Conservation (phyloP, 1,284 basidiomycete genomes). For the Microbotryomycetes sp. region DNA sequence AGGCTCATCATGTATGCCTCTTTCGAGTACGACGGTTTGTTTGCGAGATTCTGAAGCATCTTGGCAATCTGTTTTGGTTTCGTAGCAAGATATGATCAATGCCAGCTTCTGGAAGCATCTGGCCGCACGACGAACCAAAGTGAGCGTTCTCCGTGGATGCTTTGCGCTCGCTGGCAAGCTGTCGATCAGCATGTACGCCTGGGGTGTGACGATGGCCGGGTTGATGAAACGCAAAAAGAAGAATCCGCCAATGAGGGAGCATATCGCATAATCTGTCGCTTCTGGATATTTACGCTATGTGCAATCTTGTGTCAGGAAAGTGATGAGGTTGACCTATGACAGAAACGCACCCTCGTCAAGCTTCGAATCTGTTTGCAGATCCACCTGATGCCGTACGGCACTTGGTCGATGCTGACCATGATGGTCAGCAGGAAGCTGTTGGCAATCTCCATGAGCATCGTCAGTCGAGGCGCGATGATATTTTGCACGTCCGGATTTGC, state of each 20-base stretch:
- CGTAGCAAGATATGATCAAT: background rate
- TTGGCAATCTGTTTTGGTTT: slow-evolving; percentile 91
- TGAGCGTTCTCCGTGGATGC: slow-evolving; percentile 89
- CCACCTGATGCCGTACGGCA: slow-evolving; percentile 98
- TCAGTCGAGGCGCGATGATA: slow-evolving; percentile 88
- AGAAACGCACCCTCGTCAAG: slow-evolving; percentile 59
- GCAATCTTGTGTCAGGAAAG: background rate
- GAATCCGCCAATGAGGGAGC: slow-evolving; percentile 96
- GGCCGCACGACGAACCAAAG: slow-evolving; percentile 55
- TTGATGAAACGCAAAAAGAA: slow-evolving; percentile 99
- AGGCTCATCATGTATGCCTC: slow-evolving; percentile 98
- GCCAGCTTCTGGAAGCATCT: background rate
- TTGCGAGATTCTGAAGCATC: slow-evolving; percentile 98
- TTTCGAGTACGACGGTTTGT: slow-evolving; percentile 96
- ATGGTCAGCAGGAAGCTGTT: slow-evolving; percentile 97
- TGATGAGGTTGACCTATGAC: slow-evolving; percentile 15
- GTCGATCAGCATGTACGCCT: slow-evolving; percentile 99
- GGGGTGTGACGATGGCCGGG: slow-evolving; percentile 98
- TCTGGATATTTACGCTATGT: slow-evolving; percentile 91
- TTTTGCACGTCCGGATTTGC: slow-evolving; percentile 92
- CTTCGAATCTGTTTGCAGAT: slow-evolving; percentile 99
- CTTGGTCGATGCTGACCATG: slow-evolving; percentile 93
- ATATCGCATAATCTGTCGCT: slow-evolving; percentile 93
- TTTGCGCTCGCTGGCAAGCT: slow-evolving; percentile 77
- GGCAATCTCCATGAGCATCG: slow-evolving; percentile 98